These are phyloP conservation scores for Plenodomus lindquistii DNA, from an alignment of 2,329 filamentous ascomycete genomes.

Conservation along the genomic window DNA sequence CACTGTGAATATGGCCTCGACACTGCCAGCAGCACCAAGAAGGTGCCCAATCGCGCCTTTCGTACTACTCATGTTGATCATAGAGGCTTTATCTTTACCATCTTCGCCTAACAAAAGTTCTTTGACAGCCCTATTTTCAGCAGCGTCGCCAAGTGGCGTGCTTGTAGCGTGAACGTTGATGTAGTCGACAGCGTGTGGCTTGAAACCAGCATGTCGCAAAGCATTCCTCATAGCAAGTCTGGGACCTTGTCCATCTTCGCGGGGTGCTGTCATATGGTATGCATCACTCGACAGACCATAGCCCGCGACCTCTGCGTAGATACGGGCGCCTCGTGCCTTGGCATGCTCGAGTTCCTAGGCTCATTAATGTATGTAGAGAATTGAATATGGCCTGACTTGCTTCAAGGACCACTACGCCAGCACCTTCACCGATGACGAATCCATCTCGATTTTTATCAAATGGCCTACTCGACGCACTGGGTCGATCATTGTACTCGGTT, in stretches of 20 bases:
- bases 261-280: conserved; percentile 89
- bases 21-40: conserved; percentile 84
- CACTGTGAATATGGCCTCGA: conserved; percentile 86
- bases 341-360: conserved; percentile 80
- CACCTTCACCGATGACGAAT: conserved; percentile 92
- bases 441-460: conserved; percentile 81
- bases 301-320: conserved; percentile 87
- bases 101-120: conserved; percentile 74
- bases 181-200: conserved; percentile 77
- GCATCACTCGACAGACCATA: conserved; percentile 93
- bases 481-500: conserved; percentile 76
- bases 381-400: conserved; percentile 38
- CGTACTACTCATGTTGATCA: conserved; percentile 86
- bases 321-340: conserved; percentile 72
- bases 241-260: conserved; percentile 79
- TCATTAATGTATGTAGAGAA: conserved; percentile 6
- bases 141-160: conserved; percentile 81
- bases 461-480: conserved; percentile 74
- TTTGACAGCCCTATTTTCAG: conserved; percentile 84
- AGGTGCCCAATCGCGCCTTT: conserved; percentile 93
- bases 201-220: conserved; percentile 70
- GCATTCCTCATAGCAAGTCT: conserved; percentile 83
- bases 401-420: conserved; percentile 84
- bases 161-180: conserved; percentile 95
- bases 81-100: conserved; percentile 62